Evolutionary conservation across 768 basidiomycete genomes (phyloP), one percentile per base, ranked within the genome.

Genomic region (Boletellus sp.): DNA sequence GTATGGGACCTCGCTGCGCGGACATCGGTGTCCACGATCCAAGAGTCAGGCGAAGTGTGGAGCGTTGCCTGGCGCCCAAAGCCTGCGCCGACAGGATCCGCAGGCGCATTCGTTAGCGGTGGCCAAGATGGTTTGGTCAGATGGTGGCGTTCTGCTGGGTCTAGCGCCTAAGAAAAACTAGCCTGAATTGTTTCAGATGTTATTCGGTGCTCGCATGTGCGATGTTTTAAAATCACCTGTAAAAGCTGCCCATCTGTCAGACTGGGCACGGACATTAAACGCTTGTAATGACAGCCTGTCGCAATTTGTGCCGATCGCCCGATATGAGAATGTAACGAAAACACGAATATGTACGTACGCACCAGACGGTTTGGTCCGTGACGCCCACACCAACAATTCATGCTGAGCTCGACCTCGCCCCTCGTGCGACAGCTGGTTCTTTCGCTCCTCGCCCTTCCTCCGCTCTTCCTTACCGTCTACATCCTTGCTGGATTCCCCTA

Each of bases 1-100:
- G 81, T 93, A 8, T 94, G 91, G 91, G 91, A 94, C 58, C 77
- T 92, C 45, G 78, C 75, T 3, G 78, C 87, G 6, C 82, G 88
- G 6, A 72, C 83, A 1, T 80, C 81, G 11, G 88, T 92, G 17
- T 87, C 84, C 19, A 91, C 88, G 0, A 74, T 87, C 6, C 81
- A 86, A 62, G 89, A 91, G 47, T 79, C 79, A 1, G 85, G 85
- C 19, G 89, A 91, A 59, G 86, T 93, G 2, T 93, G 90, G 90
- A 75, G 80, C 13, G 87, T 91, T 2, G 81, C 85, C 6, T 92
- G 90, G 90, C 73, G 83, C 33, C 87, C 87, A 6, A 79, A 75
- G 58, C 74, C 79, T 16, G 69, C 85, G 3, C 72, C 77, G 2
- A 61, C 70, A 9, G 80, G 79, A 1, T 74, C 74, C 2, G 77